Evolutionary conservation across 306 rosid genomes (phyloP), one percentile per base, ranked within the genome.

Genomic region (Sphenostylis stenocarpa): DNA sequence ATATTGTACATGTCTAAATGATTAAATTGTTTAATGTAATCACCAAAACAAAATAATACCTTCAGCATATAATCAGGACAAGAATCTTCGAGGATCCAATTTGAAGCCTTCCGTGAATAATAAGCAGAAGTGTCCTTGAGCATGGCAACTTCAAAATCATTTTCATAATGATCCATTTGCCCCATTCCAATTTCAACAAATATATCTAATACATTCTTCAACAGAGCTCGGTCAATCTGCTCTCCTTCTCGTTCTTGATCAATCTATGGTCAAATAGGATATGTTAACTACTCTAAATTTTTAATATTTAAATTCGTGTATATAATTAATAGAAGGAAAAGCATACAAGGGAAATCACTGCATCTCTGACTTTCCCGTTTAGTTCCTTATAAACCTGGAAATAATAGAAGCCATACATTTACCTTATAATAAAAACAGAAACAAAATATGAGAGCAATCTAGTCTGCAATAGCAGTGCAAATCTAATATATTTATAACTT

Each of bases 101-200:
- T 90, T 52, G 98, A 88, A 21, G 98, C 98, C 84, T 94, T 94
- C 47, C 94, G 90, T 65, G 90, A 88, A 84, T 91, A 94, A 73
- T 90, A 94, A 20, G 91, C 90, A 77, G 92, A 89, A 63, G 90
- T 91, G 64, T 87, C 97, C 36, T 84, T 72, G 12, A 94, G 94
- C 94, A 91, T 83, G 56, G 84, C 79, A 69, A 82, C 86, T 77
- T 94, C 98, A 76, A 94, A 94, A 78, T 94, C 98, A 70, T 76
- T 38, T 44, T 87, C 94, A 77, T 94, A 94, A 66, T 82, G 80
- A 61, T 88, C 94, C 97, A 94, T 94, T 55, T 87, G 86, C 45
- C 98, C 98, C 98, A 94, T 88, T 44, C 98, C 98, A 82, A 94
- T 91, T 61, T 88, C 98, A 33, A 94, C 97, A 85, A 91, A 94